A percentile compares a stretch with the other conserved stretches of the same genome.
These are phyloP conservation scores for Medicago arabica DNA, from an alignment of 306 rosid species.

Conservation along the genomic window DNA sequence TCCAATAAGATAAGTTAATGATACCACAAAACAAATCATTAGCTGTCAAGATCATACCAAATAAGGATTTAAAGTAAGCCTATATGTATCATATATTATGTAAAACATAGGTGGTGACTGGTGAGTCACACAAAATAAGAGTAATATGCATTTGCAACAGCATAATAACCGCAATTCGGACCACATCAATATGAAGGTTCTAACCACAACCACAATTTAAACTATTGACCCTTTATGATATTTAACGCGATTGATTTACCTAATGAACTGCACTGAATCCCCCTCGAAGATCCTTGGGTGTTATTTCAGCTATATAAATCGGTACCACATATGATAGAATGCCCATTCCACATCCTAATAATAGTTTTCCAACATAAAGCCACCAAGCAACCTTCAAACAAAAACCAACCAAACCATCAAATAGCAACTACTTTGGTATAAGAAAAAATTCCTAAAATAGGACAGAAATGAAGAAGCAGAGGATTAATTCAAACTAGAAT, in stretches of 20 bases:
- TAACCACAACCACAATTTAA: too few relatives aligned
- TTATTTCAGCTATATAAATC: constrained; percentile 72
- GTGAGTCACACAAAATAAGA: constrained; percentile 24
- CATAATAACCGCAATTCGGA: too few relatives aligned
- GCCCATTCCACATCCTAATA: constrained; percentile 87
- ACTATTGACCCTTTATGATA: too few relatives aligned
- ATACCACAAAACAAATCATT: constrained; percentile 69
- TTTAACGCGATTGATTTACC: constrained; percentile 43
- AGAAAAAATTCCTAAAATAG: too few relatives aligned
- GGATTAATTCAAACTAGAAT: too few relatives aligned
- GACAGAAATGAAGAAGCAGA: too few relatives aligned
- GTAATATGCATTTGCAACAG: neutral
- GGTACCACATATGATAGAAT: constrained; percentile 85
- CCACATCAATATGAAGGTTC: too few relatives aligned
- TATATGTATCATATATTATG: constrained; percentile 4
- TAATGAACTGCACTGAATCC: constrained; percentile 69
- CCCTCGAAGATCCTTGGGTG: constrained; percentile 76
- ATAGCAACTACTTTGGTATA: neutral
- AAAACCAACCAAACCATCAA: constrained; percentile 22
- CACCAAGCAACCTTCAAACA: constrained; percentile 71
- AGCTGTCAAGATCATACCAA: constrained; percentile 53
- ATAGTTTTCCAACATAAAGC: constrained; percentile 80
- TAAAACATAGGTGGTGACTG: neutral
- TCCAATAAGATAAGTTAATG: constrained; percentile 70
- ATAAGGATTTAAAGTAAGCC: constrained; percentile 21